Evolutionary conservation across 2,329 filamentous ascomycete genomes (phyloP).

Genomic region (Fusarium beomiforme): DNA sequence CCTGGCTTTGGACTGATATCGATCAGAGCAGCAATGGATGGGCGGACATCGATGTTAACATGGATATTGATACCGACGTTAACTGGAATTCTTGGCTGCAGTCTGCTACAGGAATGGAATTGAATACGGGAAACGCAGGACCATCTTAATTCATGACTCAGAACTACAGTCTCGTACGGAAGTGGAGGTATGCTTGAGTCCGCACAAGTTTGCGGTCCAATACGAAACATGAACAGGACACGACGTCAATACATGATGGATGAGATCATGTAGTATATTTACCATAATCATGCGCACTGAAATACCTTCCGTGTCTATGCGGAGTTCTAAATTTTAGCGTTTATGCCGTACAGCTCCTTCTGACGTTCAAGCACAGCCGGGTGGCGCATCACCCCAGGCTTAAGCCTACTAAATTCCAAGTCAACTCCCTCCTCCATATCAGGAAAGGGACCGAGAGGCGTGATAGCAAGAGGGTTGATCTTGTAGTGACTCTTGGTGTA

Average conservation of each 20-base stretch:
- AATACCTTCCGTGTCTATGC: too few relatives aligned
- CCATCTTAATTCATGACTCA: fast-evolving
- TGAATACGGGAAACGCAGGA: neutral
- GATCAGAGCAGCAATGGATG: constrained; percentile 46
- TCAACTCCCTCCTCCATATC: constrained; percentile 37
- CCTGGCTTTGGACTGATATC: constrained; percentile 49
- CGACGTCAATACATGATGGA: too few relatives aligned
- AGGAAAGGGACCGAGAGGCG: constrained; percentile 41
- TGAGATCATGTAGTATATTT: too few relatives aligned
- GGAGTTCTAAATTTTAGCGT: neutral
- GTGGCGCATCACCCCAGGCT: constrained; percentile 35
- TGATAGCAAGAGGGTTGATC: constrained; percentile 43
- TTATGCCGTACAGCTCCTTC: constrained; percentile 31
- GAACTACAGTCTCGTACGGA: neutral
- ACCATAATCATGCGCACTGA: too few relatives aligned
- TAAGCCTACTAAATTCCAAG: constrained; percentile 32
- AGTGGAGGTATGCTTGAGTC: too few relatives aligned
- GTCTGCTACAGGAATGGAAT: constrained; percentile 47
- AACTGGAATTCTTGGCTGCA: constrained; percentile 52
- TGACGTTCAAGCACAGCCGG: constrained; percentile 39
- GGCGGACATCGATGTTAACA: constrained; percentile 38
- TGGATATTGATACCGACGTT: constrained; percentile 46
- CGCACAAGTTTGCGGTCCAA: too few relatives aligned
- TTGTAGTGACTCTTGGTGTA: constrained; percentile 43
- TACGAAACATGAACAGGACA: too few relatives aligned